Evolutionary conservation across 495 filamentous ascomycete genomes (phyloP).

Genomic region (Haplographium delicatum): DNA sequence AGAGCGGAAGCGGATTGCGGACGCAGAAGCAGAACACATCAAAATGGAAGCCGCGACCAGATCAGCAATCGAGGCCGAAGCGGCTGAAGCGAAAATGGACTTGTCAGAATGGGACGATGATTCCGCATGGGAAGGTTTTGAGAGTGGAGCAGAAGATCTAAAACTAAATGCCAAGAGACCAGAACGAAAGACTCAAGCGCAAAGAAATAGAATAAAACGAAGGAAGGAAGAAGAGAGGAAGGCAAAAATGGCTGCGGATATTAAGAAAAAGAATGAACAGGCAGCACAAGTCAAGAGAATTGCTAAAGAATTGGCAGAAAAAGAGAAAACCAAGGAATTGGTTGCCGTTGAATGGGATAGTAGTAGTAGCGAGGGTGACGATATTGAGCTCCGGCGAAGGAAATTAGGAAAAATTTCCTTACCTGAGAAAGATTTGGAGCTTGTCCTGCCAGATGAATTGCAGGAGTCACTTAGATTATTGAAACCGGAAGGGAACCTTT

Average conservation of each 20-base stretch:
- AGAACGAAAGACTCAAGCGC: conserved; percentile 75
- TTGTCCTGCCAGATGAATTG: conserved; percentile 89
- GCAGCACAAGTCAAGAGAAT: conserved; percentile 59
- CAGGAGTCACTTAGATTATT: conserved; percentile 82
- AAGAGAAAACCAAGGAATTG: conserved; percentile 40
- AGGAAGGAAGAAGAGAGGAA: conserved; percentile 79
- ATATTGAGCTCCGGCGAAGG: conserved; percentile 64
- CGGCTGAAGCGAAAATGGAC: conserved; percentile 61
- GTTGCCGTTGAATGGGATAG: conserved; percentile 24
- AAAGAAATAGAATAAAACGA: conserved; percentile 81
- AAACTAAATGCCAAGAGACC: conserved; percentile 65
- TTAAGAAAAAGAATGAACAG: conserved; percentile 66
- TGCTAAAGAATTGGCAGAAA: conserved; percentile 53
- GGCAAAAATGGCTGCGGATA: conserved; percentile 62
- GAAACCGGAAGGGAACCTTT: conserved; percentile 89
- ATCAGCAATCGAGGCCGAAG: conserved; percentile 55
- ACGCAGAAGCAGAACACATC: conserved; percentile 54
- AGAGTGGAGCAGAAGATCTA: conserved; percentile 58
- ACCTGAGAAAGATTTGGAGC: conserved; percentile 74
- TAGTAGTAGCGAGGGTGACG: conserved; percentile 43
- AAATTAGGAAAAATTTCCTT: conserved; percentile 73
- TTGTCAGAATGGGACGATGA: conserved; percentile 72
- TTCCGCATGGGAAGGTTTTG: conserved; percentile 81
- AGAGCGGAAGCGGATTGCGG: conserved; percentile 70
- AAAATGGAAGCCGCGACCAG: conserved; percentile 47